Conservation (phyloP, 169 alveolate species). For the Cryptosporidium ubiquitum region DNA sequence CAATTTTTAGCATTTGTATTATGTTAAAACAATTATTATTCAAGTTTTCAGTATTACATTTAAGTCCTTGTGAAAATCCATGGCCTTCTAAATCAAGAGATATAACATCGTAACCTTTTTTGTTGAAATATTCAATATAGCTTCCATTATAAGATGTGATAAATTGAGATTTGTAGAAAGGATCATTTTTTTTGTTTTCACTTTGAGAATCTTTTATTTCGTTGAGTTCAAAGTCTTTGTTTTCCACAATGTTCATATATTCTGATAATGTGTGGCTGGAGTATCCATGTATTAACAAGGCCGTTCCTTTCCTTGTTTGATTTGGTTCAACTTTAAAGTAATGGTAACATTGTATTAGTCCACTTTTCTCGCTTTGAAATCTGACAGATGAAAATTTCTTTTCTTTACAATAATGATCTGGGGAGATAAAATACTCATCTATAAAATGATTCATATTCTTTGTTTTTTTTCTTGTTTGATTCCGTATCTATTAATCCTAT, state of each 20-base stretch:
- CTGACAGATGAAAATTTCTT: slow-evolving; percentile 34
- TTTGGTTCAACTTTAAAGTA: background rate
- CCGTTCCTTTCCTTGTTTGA: slow-evolving; percentile 46
- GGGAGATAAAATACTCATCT: slow-evolving; percentile 21
- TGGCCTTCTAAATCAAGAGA: slow-evolving; percentile 65
- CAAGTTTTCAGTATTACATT: slow-evolving; percentile 47
- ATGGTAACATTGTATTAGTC: slow-evolving; percentile 40
- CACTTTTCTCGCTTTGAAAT: slow-evolving; percentile 27
- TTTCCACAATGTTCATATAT: slow-evolving; percentile 38
- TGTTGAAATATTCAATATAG: slow-evolving; percentile 46
- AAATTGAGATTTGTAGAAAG: slow-evolving; percentile 2
- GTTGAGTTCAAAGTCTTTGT: background rate
- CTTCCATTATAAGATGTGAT: slow-evolving; percentile 44
- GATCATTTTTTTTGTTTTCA: background rate
- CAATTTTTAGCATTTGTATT: slow-evolving; percentile 50
- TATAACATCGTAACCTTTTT: slow-evolving; percentile 64
- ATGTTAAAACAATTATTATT: slow-evolving; percentile 37
- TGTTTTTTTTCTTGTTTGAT: background rate
- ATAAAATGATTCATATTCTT: slow-evolving; percentile 43
- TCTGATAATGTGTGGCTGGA: slow-evolving; percentile 62
- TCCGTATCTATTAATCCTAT: background rate
- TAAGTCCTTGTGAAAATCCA: slow-evolving; percentile 65
- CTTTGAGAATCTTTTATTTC: background rate
- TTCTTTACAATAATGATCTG: slow-evolving; percentile 31
- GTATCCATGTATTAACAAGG: slow-evolving; percentile 55